A percentile compares a stretch with the other conserved stretches of the same genome.
Conservation (phyloP, 352 stramenopile genomes). For the Phytophthora pini region DNA sequence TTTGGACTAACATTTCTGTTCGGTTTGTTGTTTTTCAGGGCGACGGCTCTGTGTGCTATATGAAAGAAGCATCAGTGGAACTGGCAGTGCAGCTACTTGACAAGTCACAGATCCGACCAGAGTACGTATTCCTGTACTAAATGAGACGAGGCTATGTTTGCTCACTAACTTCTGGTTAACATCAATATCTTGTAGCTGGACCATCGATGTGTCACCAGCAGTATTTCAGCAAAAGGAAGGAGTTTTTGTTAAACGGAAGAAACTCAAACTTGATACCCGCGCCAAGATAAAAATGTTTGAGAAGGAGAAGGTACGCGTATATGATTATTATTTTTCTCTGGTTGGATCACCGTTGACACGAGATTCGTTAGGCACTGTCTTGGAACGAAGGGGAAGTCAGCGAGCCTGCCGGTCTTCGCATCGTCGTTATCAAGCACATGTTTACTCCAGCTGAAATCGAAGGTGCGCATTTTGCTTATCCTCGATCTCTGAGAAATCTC, state of each 20-base stretch:
- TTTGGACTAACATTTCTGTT: background rate
- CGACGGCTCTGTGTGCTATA: conserved; percentile 96
- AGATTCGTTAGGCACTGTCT: conserved; percentile 77
- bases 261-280: conserved; percentile 79
- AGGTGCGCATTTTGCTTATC: conserved; percentile 29
- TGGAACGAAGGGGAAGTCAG: conserved; percentile 96
- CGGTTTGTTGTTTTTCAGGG: conserved; percentile 55
- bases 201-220: conserved; percentile 71
- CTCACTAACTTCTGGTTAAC: background rate
- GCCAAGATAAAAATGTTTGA: conserved; percentile 90
- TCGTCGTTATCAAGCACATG: conserved; percentile 97
- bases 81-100: conserved; percentile 95
- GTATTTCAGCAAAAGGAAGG: conserved; percentile 93
- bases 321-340: conserved; percentile 12
- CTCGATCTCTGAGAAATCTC: too few relatives aligned
- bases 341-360: background rate
- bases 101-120: conserved; percentile 81
- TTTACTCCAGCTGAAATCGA: conserved; percentile 92
- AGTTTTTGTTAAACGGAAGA: conserved; percentile 81
- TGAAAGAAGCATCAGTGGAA: conserved; percentile 95
- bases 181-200: conserved; percentile 47
- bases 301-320: conserved; percentile 69
- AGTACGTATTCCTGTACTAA: conserved; percentile 48
- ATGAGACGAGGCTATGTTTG: background rate
- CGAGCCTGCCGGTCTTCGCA: conserved; percentile 92